Percentiles rank a stretch among this genome's conserved stretches.
These are phyloP conservation scores for Leishmania braziliensis DNA, from an alignment of 208 protist genomes.

Conservation along the genomic window DNA sequence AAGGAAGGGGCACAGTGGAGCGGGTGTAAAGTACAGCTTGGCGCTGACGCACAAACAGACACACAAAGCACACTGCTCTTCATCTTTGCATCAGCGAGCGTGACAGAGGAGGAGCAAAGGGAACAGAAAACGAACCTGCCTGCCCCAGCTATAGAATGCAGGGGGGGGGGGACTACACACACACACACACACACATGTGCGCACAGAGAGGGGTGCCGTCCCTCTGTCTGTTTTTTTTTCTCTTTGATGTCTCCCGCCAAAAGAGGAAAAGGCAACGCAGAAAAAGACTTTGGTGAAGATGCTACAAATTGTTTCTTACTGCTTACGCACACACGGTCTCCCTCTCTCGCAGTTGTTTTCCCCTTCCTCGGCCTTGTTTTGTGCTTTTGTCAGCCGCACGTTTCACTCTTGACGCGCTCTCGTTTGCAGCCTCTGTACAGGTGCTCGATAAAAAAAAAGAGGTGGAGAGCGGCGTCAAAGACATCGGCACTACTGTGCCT, in stretches of 20 bases:
- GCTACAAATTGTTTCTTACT: neutral
- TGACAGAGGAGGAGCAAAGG: neutral
- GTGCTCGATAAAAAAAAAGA: neutral
- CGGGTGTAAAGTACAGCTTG: neutral
- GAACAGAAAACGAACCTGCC: neutral
- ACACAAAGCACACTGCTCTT: neutral
- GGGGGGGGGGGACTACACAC: neutral
- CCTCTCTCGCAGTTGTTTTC: no score
- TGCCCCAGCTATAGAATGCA: neutral
- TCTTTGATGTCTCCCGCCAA: neutral
- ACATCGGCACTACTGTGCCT: neutral
- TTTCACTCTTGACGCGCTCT: neutral
- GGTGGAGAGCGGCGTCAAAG: neutral
- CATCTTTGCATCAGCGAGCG: neutral
- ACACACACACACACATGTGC: neutral
- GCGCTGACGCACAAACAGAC: neutral
- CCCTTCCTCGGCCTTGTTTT: neutral
- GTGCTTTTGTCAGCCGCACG: neutral
- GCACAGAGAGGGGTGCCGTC: no score
- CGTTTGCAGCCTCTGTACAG: neutral
- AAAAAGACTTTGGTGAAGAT: neutral
- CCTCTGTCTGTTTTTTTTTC: conserved; percentile 2
- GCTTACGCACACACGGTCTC: neutral
- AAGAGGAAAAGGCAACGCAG: neutral
- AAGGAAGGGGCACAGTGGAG: no score